Conservation (phyloP, 305 asterid species). For the Fraxinus sp. region DNA sequence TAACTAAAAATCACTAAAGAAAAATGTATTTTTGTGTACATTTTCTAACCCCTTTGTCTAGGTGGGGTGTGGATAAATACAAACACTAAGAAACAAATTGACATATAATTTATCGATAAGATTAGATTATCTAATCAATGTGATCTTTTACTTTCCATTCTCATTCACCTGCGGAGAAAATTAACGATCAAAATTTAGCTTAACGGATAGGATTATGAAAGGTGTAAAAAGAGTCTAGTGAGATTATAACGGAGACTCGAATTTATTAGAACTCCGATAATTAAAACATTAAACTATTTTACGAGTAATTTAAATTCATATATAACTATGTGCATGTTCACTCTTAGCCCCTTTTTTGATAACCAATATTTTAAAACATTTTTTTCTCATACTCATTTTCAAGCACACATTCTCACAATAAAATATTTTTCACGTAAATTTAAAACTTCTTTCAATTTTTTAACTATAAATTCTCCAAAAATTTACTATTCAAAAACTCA, state of each 20-base stretch:
- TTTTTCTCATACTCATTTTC: too few species aligned
- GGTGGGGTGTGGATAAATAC: slow-evolving; percentile 19
- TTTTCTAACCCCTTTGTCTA: slow-evolving; percentile 15
- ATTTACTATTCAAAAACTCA: too few species aligned
- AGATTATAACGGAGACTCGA: too few species aligned
- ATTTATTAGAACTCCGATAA: too few species aligned
- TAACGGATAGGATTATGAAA: neutral
- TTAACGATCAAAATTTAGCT: too few species aligned
- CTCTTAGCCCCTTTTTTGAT: too few species aligned
- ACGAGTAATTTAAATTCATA: neutral
- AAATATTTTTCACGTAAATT: too few species aligned
- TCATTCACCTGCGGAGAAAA: neutral
- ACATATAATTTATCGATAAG: neutral
- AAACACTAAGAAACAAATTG: slow-evolving; percentile 33
- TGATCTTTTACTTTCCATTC: slow-evolving; percentile 26
- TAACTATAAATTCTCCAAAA: too few species aligned
- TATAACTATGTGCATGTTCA: neutral
- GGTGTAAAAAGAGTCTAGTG: neutral
- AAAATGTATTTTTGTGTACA: slow-evolving; percentile 10
- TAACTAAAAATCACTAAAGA: slow-evolving; percentile 9
- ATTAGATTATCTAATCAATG: slow-evolving; percentile 21
- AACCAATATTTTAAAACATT: too few species aligned
- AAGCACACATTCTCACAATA: too few species aligned
- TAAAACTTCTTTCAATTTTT: too few species aligned
- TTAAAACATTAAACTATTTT: too few species aligned